phyloP scores from a whole-genome alignment of 495 filamentous ascomycete species.

The Hamigera avellanea region DNA sequence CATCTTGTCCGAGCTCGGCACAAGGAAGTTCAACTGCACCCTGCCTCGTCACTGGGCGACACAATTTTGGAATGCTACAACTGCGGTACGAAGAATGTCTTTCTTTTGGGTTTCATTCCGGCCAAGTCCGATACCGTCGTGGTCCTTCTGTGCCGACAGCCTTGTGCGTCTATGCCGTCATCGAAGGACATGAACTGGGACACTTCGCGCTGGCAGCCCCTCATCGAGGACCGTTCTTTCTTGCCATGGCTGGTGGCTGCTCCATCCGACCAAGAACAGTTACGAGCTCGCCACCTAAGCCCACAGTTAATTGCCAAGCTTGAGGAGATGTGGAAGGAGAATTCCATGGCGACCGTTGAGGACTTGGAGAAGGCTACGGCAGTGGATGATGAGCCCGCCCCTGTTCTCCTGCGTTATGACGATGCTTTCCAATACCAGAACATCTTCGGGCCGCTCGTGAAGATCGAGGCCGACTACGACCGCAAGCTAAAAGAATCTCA shows the following conservation, averaged over 20 bases:
- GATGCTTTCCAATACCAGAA: slow-evolving; percentile 99
- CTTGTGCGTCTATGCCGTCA: slow-evolving; percentile 85
- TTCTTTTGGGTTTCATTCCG: slow-evolving; percentile 98
- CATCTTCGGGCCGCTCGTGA: slow-evolving; percentile 94
- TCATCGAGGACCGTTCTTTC: slow-evolving; percentile 96
- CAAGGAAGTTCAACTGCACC: slow-evolving; percentile 97
- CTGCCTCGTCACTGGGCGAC: slow-evolving; percentile 88
- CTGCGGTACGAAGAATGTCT: slow-evolving; percentile 98
- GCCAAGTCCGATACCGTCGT: slow-evolving; percentile 98
- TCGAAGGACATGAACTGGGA: slow-evolving; percentile 99
- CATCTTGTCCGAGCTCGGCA: slow-evolving; percentile 95
- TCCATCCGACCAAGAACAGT: slow-evolving; percentile 89
- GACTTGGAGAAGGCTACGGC: slow-evolving; percentile 90
- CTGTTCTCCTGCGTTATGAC: slow-evolving; percentile 88
- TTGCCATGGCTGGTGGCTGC: slow-evolving; percentile 84
- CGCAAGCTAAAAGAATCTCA: slow-evolving; percentile 98
- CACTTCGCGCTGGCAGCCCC: slow-evolving; percentile 91
- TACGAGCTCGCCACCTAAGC: slow-evolving; percentile 85
- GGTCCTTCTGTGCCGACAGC: slow-evolving; percentile 90
- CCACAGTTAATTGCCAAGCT: slow-evolving; percentile 94
- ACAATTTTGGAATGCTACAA: slow-evolving; percentile 99
- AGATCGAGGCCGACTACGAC: slow-evolving; percentile 99
- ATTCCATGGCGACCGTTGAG: slow-evolving; percentile 74
- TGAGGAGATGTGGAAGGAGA: slow-evolving; percentile 99
- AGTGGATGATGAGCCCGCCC: slow-evolving; percentile 89